Percentiles rank a stretch among this genome's conserved stretches.
Evolutionary conservation across 768 basidiomycete genomes (phyloP).

Genomic region (Tylopilus rubrobrunneus): DNA sequence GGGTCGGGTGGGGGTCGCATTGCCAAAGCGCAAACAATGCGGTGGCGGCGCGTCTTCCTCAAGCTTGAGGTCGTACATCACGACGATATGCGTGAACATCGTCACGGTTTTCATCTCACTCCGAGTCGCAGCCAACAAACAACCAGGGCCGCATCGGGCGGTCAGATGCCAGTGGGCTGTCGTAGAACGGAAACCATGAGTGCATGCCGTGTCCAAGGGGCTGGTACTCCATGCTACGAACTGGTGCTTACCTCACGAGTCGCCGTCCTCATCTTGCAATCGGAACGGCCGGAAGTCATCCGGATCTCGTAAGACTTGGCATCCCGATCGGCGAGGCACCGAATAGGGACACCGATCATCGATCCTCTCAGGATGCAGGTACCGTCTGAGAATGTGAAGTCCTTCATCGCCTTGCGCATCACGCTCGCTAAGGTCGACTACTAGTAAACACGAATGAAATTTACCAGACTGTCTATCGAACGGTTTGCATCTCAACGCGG

Average conservation of each 20-base stretch:
- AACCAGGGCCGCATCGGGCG: constrained; percentile 10
- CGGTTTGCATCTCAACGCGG: no score
- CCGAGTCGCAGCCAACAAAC: constrained; percentile 38
- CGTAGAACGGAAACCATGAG: neutral
- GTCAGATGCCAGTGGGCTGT: neutral
- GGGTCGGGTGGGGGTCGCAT: neutral
- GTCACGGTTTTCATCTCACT: constrained; percentile 36
- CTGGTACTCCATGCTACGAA: neutral
- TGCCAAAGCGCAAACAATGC: neutral
- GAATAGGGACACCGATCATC: neutral
- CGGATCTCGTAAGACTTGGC: no score
- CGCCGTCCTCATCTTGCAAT: no score
- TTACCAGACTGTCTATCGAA: no score
- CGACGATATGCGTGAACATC: constrained; percentile 43
- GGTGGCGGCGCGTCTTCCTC: constrained; percentile 2
- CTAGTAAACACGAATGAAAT: no score
- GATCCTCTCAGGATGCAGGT: neutral
- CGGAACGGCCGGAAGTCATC: no score
- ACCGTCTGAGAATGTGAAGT: neutral
- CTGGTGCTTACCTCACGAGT: neutral
- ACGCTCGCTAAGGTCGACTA: neutral
- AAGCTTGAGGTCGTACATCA: constrained; percentile 20
- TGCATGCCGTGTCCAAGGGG: neutral
- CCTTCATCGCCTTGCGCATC: neutral
- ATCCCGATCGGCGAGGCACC: no score